phyloP scores from a whole-genome alignment of 768 basidiomycete genomes.

The Hirschioporus abietinus region DNA sequence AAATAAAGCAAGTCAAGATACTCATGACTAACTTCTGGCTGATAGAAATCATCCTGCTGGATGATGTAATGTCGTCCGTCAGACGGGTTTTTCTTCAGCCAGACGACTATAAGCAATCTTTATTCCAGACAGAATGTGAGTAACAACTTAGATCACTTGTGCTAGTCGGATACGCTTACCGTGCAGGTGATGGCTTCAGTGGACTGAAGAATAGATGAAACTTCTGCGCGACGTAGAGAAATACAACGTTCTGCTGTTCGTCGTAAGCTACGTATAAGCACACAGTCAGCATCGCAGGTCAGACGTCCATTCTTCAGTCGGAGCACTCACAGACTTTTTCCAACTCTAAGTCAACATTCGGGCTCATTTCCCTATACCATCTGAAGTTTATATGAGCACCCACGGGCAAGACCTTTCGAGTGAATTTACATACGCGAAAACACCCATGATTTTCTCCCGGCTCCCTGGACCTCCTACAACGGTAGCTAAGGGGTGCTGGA shows the following conservation, averaged over 20 bases:
- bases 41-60: constrained; percentile 56
- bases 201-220: constrained; percentile 49
- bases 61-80: constrained; percentile 40
- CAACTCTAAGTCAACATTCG: constrained; percentile 36
- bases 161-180: constrained; percentile 29
- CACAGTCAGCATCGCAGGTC: too few relatives aligned
- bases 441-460: constrained; percentile 50
- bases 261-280: constrained; percentile 41
- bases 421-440: constrained; percentile 45
- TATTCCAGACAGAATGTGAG: neutral
- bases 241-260: constrained; percentile 30
- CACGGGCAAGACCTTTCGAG: neutral
- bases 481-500: constrained; percentile 54
- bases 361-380: constrained; percentile 64
- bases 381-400: constrained; percentile 21
- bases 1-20: neutral
- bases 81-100: neutral
- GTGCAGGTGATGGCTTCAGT: constrained; percentile 37
- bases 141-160: neutral
- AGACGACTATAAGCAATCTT: neutral
- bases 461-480: constrained; percentile 43
- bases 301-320: too few relatives aligned
- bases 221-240: constrained; percentile 47
- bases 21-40: constrained; percentile 37
- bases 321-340: constrained; percentile 36